Evolutionary conservation across 2,329 filamentous ascomycete genomes (phyloP).

Genomic region (Pseudogymnoascus verrucosus): DNA sequence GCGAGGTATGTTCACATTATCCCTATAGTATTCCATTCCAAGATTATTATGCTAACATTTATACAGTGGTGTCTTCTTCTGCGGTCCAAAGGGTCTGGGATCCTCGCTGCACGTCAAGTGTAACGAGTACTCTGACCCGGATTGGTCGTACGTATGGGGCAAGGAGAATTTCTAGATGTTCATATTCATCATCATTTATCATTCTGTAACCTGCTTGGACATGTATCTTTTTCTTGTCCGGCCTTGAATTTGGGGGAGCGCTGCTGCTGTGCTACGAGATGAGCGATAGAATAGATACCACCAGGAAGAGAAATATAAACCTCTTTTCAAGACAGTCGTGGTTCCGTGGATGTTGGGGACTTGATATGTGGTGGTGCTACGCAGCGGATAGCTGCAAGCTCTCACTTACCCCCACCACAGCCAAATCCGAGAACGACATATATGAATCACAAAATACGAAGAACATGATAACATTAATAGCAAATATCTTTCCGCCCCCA

Average conservation of each 20-base stretch:
- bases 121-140: constrained; percentile 80
- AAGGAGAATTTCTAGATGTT: constrained; percentile 43
- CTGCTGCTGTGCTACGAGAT: background rate
- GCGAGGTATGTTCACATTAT: constrained; percentile 80
- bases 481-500: background rate
- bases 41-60: constrained; percentile 68
- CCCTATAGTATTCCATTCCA: constrained; percentile 72
- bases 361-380: background rate
- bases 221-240: background rate
- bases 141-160: constrained; percentile 46
- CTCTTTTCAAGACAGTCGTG: background rate
- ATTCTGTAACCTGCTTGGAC: background rate
- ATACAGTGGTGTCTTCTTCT: constrained; percentile 65
- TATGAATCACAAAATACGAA: background rate
- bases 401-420: background rate
- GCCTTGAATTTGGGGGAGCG: constrained; percentile 1
- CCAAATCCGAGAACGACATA: too few species aligned
- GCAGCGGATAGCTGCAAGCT: background rate
- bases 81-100: constrained; percentile 71
- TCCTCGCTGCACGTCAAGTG: constrained; percentile 73
- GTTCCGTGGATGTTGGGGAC: background rate
- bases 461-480: too few species aligned
- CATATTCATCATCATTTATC: constrained; percentile 2
- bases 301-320: background rate
- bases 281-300: background rate